phyloP scores from a whole-genome alignment of 371 early-diverging fungal species.

The Capniomyces stellatus region DNA sequence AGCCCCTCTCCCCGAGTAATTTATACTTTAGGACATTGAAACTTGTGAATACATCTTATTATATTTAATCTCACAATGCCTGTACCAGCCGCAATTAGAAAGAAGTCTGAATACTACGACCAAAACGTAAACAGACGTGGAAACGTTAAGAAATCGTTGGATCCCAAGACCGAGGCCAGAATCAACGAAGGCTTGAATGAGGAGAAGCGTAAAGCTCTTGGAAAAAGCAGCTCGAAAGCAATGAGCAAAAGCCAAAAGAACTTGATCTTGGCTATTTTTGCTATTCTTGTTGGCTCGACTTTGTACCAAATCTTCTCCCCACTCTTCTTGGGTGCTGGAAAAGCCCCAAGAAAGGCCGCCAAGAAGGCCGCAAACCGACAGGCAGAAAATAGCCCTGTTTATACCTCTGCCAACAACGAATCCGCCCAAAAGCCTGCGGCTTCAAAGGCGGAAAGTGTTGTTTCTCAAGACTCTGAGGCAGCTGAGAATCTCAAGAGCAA shows the following conservation, averaged over 20 bases:
- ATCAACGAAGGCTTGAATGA: not conserved
- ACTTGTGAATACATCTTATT: too few relatives aligned
- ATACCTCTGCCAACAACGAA: not conserved
- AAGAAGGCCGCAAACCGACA: not conserved
- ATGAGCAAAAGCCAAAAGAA: not conserved
- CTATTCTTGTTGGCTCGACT: not conserved
- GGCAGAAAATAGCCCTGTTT: not conserved
- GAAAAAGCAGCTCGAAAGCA: not conserved
- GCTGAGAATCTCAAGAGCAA: too few relatives aligned
- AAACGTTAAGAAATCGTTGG: constrained; percentile 17
- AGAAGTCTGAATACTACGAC: constrained; percentile 18
- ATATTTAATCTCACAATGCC: too few relatives aligned
- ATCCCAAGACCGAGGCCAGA: constrained; percentile 6
- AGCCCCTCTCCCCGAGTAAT: too few relatives aligned
- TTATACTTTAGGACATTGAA: too few relatives aligned
- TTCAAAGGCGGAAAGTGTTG: too few relatives aligned
- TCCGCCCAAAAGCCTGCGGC: not conserved
- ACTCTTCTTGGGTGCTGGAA: not conserved
- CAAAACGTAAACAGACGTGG: constrained; percentile 18
- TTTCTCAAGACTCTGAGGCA: too few relatives aligned
- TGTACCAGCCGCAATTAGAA: constrained; percentile 19
- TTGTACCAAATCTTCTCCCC: not conserved
- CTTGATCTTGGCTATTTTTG: not conserved
- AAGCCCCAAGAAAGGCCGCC: not conserved
- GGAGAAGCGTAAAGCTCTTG: not conserved